These are phyloP conservation scores for Plasmodium cynomolgi DNA, from an alignment of 169 alveolate genomes.

Conservation along the genomic window DNA sequence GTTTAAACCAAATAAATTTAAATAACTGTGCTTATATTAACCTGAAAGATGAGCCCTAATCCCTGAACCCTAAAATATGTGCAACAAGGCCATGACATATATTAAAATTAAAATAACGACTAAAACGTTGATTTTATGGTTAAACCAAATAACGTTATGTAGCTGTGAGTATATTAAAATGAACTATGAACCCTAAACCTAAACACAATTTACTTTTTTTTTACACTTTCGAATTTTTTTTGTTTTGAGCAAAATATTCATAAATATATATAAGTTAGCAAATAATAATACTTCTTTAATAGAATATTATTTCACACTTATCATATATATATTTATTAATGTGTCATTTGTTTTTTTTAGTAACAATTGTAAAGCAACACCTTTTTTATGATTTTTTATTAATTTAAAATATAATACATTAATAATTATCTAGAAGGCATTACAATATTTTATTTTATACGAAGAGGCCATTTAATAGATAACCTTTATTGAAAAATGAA, in stretches of 20 bases:
- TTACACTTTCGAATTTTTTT: not conserved
- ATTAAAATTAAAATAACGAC: too few species aligned
- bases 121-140: too few species aligned
- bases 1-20: too few species aligned
- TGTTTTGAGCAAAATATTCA: not conserved
- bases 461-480: not conserved
- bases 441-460: not conserved
- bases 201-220: not conserved
- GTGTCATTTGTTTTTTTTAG: not conserved
- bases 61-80: too few species aligned
- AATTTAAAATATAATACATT: not conserved
- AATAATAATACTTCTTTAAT: not conserved
- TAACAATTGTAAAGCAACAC: not conserved
- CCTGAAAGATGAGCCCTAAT: too few species aligned
- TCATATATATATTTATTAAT: too few species aligned
- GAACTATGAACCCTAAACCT: too few species aligned
- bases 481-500: not conserved
- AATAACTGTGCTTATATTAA: too few species aligned
- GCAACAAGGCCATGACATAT: too few species aligned
- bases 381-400: not conserved
- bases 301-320: not conserved
- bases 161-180: too few species aligned
- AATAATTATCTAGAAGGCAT: not conserved
- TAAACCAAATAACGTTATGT: too few species aligned
- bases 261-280: not conserved